Conservation (phyloP, 192 early-diverging fungal genomes). For the Gaertneriomyces semiglobifer region DNA sequence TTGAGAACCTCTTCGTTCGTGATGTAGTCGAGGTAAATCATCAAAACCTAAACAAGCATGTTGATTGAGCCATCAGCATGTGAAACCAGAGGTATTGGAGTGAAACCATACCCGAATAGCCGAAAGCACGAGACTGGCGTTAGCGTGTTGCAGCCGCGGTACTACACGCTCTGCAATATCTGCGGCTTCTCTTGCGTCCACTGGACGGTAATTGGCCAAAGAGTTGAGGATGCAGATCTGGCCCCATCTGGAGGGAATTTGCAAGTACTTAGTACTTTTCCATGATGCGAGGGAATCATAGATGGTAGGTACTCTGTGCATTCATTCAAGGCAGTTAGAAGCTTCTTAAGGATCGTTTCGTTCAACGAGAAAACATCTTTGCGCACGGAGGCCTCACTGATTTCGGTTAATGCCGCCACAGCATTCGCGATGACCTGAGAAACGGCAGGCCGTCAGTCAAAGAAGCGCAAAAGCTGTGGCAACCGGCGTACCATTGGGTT, state of each 20-base stretch:
- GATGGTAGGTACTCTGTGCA: slow-evolving; percentile 74
- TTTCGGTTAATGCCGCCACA: slow-evolving; percentile 87
- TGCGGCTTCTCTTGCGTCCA: slow-evolving; percentile 77
- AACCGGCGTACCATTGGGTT: slow-evolving; percentile 81
- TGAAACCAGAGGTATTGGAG: background rate
- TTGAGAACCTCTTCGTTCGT: slow-evolving; percentile 67
- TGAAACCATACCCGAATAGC: slow-evolving; percentile 62
- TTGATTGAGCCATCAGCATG: no score
- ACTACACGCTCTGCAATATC: slow-evolving; percentile 86
- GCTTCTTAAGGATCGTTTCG: slow-evolving; percentile 63
- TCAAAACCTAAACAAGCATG: slow-evolving; percentile 51
- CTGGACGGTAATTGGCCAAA: slow-evolving; percentile 71
- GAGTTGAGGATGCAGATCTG: slow-evolving; percentile 84
- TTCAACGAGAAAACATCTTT: slow-evolving; percentile 78
- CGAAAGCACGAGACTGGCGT: slow-evolving; percentile 90
- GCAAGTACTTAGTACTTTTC: background rate
- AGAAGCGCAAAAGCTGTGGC: background rate
- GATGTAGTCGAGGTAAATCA: slow-evolving; percentile 73
- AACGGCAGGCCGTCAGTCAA: background rate
- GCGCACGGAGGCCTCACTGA: slow-evolving; percentile 67
- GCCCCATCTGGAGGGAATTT: slow-evolving; percentile 67
- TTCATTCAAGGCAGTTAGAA: slow-evolving; percentile 93
- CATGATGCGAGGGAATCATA: background rate
- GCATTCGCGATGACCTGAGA: slow-evolving; percentile 85
- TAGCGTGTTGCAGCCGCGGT: slow-evolving; percentile 92